Conservation (phyloP, 1,139 yeast species). For the Spencermartinsiella ligniputridi region DNA sequence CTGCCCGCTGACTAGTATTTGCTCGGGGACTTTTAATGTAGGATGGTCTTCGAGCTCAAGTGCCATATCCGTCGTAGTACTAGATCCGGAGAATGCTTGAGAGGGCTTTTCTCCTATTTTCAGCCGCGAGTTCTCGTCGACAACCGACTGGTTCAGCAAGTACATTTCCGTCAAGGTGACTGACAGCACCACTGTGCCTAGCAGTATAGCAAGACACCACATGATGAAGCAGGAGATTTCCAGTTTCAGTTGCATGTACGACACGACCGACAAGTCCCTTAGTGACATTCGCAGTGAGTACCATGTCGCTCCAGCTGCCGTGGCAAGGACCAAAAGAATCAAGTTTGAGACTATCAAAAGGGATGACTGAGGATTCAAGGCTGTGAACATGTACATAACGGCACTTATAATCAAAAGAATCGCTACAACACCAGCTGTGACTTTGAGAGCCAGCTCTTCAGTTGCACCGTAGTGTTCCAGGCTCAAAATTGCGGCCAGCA, state of each 20-base stretch:
- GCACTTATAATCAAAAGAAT: constrained; percentile 16
- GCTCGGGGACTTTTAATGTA: constrained; percentile 1
- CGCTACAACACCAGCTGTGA: constrained; percentile 19
- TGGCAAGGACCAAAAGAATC: constrained; percentile 9
- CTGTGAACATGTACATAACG: constrained; percentile 10
- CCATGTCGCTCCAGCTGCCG: constrained; percentile 16
- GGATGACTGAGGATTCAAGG: constrained; percentile 17
- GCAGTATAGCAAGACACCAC: constrained; percentile 15
- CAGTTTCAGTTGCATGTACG: constrained; percentile 2
- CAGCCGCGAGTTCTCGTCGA: neutral
- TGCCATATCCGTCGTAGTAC: no score
- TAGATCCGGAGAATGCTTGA: constrained; percentile 2
- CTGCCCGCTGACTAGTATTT: neutral
- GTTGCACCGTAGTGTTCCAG: constrained; percentile 5
- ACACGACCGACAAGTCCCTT: neutral
- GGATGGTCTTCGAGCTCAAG: neutral
- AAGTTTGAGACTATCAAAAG: constrained; percentile 10
- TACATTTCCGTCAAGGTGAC: constrained; percentile 11
- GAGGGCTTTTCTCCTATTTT: neutral
- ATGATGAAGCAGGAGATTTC: constrained; percentile 12
- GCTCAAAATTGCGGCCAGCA: constrained; percentile 21
- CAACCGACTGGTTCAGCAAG: neutral
- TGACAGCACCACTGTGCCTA: constrained; percentile 10
- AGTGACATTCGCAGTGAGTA: constrained; percentile 7
- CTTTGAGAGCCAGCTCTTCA: constrained; percentile 6